Evolutionary conservation across 371 early-diverging fungal genomes (phyloP).

Genomic region (Zychaea mexicana): DNA sequence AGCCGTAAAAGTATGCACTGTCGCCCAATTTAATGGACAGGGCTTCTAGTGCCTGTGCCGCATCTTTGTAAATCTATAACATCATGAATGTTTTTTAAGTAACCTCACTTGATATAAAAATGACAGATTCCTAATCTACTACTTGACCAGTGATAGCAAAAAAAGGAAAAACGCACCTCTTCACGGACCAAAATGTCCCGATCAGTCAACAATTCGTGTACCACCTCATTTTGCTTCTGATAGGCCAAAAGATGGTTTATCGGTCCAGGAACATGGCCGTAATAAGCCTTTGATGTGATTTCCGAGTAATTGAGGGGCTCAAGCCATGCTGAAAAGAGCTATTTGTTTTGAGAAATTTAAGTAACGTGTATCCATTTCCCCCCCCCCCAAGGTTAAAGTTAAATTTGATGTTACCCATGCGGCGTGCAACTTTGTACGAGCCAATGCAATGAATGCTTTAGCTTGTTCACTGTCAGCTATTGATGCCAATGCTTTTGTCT

Average conservation of each 20-base stretch:
- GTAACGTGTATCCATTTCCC: background rate
- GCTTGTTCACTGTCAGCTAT: conserved; percentile 32
- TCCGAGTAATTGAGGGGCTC: conserved; percentile 47
- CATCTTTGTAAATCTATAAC: conserved; percentile 62
- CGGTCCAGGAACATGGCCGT: conserved; percentile 43
- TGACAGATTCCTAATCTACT: background rate
- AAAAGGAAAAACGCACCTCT: conserved; percentile 32
- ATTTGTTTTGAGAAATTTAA: background rate
- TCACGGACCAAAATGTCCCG: conserved; percentile 50
- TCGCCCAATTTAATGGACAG: conserved; percentile 57
- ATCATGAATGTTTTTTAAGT: background rate
- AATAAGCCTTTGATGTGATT: conserved; percentile 34
- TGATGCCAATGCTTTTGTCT: conserved; percentile 20
- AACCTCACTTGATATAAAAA: background rate
- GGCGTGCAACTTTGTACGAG: conserved; percentile 41
- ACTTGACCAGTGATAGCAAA: too few species aligned
- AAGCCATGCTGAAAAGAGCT: conserved; percentile 52
- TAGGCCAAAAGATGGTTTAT: conserved; percentile 34
- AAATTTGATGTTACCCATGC: conserved; percentile 36
- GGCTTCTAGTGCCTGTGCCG: conserved; percentile 55
- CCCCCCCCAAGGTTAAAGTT: background rate
- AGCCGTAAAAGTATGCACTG: conserved; percentile 51
- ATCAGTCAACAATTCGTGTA: conserved; percentile 35
- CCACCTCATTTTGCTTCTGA: conserved; percentile 36
- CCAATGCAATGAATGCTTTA: conserved; percentile 44